A percentile compares a stretch with the other conserved stretches of the same genome.
Evolutionary conservation across 345 rosid species (phyloP).

Genomic region (Cardamine resedifolia): DNA sequence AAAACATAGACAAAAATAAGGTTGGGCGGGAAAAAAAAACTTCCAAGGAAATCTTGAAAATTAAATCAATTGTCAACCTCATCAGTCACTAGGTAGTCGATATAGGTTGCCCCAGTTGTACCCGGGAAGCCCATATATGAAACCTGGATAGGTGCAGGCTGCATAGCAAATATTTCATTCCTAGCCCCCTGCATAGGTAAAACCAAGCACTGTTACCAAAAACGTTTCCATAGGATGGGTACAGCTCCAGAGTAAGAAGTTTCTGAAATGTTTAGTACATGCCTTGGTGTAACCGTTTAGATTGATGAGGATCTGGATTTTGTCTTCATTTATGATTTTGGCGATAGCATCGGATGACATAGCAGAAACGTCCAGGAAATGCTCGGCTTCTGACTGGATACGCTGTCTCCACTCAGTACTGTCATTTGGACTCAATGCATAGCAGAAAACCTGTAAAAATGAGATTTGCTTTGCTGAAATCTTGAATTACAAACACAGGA

Average conservation of each 20-base stretch:
- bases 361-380: conserved; percentile 85
- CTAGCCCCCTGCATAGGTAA: conserved; percentile 77
- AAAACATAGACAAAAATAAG: conserved; percentile 4
- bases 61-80: conserved; percentile 52
- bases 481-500: conserved; percentile 2
- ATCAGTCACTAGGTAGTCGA: conserved; percentile 94
- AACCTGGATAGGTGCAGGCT: conserved; percentile 96
- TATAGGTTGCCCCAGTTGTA: conserved; percentile 94
- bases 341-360: conserved; percentile 90
- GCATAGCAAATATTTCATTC: conserved; percentile 98
- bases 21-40: not conserved
- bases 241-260: not conserved
- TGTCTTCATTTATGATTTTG: conserved; percentile 76
- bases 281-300: conserved; percentile 99
- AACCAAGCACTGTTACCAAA: conserved; percentile 20
- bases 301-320: conserved; percentile 84
- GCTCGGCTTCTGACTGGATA: conserved; percentile 87
- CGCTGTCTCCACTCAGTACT: conserved; percentile 98
- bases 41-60: not conserved
- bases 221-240: conserved; percentile 5
- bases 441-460: conserved; percentile 77
- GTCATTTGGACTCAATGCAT: conserved; percentile 92
- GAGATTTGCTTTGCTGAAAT: conserved; percentile 17
- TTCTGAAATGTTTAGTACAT: conserved; percentile 2
- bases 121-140: conserved; percentile 99